phyloP scores from a whole-genome alignment of 768 basidiomycete genomes.

The Peribolospora baueri region DNA sequence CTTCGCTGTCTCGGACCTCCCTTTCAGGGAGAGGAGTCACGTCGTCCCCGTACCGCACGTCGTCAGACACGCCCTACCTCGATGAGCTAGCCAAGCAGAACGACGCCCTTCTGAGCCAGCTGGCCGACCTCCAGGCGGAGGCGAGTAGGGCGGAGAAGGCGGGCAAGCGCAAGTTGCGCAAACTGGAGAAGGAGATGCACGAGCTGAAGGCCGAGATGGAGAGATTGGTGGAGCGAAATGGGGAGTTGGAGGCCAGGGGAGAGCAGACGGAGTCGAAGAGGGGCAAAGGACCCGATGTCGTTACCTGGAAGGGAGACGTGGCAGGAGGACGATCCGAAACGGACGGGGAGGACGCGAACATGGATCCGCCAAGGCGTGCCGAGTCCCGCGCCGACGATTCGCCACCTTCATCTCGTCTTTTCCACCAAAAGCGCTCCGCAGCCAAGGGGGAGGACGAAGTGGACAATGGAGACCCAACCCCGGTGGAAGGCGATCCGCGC shows the following conservation, averaged over 20 bases:
- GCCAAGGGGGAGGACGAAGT: too few relatives aligned
- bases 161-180: constrained; percentile 9
- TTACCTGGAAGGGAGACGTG: neutral
- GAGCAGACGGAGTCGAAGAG: neutral
- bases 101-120: constrained; percentile 3
- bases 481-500: too few relatives aligned
- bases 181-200: constrained; percentile 12
- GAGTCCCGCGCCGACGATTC: neutral
- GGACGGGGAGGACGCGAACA: neutral
- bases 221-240: constrained; percentile 6
- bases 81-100: constrained; percentile 5
- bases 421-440: too few relatives aligned
- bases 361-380: neutral
- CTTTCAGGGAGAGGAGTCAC: neutral
- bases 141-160: constrained; percentile 2
- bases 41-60: neutral
- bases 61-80: neutral
- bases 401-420: neutral
- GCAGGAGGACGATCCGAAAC: neutral
- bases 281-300: neutral
- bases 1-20: neutral
- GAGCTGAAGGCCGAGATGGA: constrained; percentile 8
- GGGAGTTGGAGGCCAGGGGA: neutral
- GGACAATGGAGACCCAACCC: too few relatives aligned
- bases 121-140: constrained; percentile 6